Evolutionary conservation across 352 stramenopile species (phyloP), one percentile per base, ranked within the genome.

Genomic region (Pythium inflatum): DNA sequence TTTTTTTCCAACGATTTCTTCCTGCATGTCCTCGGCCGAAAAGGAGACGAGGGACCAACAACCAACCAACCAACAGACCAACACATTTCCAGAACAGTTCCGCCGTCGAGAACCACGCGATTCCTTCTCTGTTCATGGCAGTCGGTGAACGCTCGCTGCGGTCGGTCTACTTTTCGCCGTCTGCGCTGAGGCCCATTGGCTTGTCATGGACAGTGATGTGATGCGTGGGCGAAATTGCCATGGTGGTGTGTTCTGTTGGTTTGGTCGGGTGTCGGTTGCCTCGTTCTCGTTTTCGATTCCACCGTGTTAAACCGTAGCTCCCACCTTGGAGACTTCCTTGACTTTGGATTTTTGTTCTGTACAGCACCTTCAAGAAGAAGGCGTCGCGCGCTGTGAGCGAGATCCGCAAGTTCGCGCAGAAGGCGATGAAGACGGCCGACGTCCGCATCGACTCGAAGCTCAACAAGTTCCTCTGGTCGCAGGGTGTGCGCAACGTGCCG

Each of bases 401-500:
- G 78, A 98, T 99, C 83, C 96, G 94, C 77, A 97, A 98, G 81
- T 99, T 99, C 79, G 98, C 97, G 31, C 77, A 95, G 78, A 95
- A 98, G 77, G 89, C 85, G 66, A 99, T 99, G 97, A 94, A 96
- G 80, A 99, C 98, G 49, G 85, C 92, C 75, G 95, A 99, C 82
- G 96, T 99, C 59, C 90, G 96, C 76, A 91, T 99, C 75, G 93
- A 98, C 80, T 85, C 96, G 58, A 94, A 93, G 66, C 80, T 99
- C 33, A 99, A 99, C 94, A 99, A 99, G 87, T 98, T 97, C 80
- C 90, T 99, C 74, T 99, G 97, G 97, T 91, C 83, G 53, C 91
- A 98, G 77, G 98, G 98, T 89, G 97, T 99, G 72, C 96, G 97
- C 76, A 99, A 99, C 82, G 91, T 99, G 68, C 98, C 98, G 41